Evolutionary conservation across 192 early-diverging fungal species (phyloP).

Genomic region (Coemansia sp.): DNA sequence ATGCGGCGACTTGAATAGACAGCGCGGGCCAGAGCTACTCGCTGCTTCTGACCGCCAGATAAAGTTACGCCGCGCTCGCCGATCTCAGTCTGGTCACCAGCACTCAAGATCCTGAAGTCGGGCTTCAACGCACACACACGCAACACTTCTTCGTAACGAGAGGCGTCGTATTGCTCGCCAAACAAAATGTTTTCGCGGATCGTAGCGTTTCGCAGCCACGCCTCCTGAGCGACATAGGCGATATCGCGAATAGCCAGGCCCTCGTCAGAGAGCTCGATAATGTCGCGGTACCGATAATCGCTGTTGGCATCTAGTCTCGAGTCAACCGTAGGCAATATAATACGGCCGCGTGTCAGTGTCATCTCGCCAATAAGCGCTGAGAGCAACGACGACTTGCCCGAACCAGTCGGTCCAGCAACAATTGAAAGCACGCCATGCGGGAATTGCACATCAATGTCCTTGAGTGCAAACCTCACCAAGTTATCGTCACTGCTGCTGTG

Average conservation of each 20-base stretch:
- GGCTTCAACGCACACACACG: constrained; percentile 76
- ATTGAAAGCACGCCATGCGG: constrained; percentile 71
- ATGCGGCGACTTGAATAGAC: constrained; percentile 69
- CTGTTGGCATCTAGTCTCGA: not conserved
- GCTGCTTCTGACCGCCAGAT: constrained; percentile 83
- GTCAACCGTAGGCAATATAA: constrained; percentile 28
- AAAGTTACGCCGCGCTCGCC: constrained; percentile 82
- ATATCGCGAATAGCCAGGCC: constrained; percentile 59
- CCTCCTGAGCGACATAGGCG: constrained; percentile 86
- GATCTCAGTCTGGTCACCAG: constrained; percentile 90
- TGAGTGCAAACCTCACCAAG: constrained; percentile 57
- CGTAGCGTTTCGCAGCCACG: constrained; percentile 70
- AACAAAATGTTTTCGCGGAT: constrained; percentile 86
- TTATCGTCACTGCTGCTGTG: not conserved
- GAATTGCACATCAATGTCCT: constrained; percentile 66
- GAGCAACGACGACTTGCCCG: constrained; percentile 84
- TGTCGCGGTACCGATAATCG: constrained; percentile 43
- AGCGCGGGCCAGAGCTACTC: constrained; percentile 83
- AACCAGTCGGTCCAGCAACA: constrained; percentile 84
- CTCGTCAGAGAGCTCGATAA: constrained; percentile 54
- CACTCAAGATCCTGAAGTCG: constrained; percentile 82
- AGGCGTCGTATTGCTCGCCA: constrained; percentile 71
- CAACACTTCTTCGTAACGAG: constrained; percentile 76
- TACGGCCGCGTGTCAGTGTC: constrained; percentile 27
- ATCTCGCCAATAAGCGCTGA: constrained; percentile 84